These are phyloP conservation scores for Sporothrix pallida DNA, from an alignment of 2,329 filamentous ascomycete species.

Conservation along the genomic window DNA sequence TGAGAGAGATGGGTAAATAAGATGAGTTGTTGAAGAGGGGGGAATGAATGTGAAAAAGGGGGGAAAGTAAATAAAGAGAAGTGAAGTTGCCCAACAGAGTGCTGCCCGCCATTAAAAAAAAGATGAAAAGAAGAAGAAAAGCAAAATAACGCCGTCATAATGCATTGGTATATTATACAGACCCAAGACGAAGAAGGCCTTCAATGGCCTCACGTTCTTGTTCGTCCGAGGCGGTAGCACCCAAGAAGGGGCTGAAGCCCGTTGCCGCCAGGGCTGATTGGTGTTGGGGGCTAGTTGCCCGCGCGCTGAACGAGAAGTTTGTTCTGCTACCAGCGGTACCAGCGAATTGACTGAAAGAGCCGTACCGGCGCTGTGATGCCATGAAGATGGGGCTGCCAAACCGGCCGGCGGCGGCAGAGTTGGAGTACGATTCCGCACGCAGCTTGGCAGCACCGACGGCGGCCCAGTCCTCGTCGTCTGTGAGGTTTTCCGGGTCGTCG, in stretches of 20 bases:
- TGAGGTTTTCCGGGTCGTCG: conserved; percentile 82
- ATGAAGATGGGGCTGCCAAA: conserved; percentile 54
- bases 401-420: conserved; percentile 56
- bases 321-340: conserved; percentile 43
- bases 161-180: conserved; percentile 67
- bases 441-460: conserved; percentile 85
- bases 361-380: conserved; percentile 56
- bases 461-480: conserved; percentile 96
- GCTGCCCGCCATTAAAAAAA: conserved; percentile 24
- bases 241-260: conserved; percentile 58
- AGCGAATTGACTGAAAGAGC: conserved; percentile 48
- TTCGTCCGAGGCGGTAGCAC: conserved; percentile 59
- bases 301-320: conserved; percentile 57
- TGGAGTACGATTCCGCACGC: conserved; percentile 68
- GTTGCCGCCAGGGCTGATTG: conserved; percentile 43
- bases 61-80: background rate
- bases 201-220: conserved; percentile 84
- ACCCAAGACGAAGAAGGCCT: conserved; percentile 79
- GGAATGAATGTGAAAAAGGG: background rate
- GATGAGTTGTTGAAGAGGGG: background rate
- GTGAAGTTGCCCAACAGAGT: conserved; percentile 15
- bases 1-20: conserved; percentile 6
- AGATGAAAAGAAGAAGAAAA: conserved; percentile 46
- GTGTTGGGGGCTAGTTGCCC: conserved; percentile 55
- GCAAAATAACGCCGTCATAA: conserved; percentile 57